Base-by-base conservation (phyloP, 129 eudicot species). In the Mikania micrantha region DNA sequence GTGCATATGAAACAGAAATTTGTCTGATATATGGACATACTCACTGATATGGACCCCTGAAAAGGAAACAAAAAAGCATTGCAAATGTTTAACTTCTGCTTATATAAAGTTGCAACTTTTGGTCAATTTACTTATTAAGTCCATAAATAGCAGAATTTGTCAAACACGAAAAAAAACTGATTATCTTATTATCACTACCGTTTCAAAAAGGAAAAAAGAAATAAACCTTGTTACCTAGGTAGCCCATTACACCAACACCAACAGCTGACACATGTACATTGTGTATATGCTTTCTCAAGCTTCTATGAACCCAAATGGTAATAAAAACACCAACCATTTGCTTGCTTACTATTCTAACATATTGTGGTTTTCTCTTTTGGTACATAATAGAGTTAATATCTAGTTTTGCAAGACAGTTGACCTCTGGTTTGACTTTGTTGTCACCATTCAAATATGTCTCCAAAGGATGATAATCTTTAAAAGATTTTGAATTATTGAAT, bases 161-260 rank as follows among this genome's bases (percentile, higher is more conserved):
- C 58, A 50, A 9, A 21, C 13, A 9, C 57, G 7, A 1, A 49
- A 49, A 49, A 49, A 20, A 19, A 49, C 57, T 49, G 28, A 49
- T 49, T 21, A 20, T 19, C 15, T 10, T 24, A 21, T 21, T 52
- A 42, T 42, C 10, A 42, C 48, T 13, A 42, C 39, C 13, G 15
- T 19, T 42, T 42, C 48, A 42, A 42, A 20, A 47, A 44, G 5
- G 48, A 17, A 35, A 71, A 50, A 57, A 49, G 39, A 31, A 63
- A 73, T 86, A 35, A 61, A 91, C 97, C 97, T 91, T 91, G 88
- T 91, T 91, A 27, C 97, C 96, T 0, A 91, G 81, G 77, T 77
- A 91, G 78, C 97, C 97, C 96, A 91, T 83, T n/a, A 75, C 88
- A 77, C 97, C 97, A 61, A 91, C 97, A 41, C 97, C 97, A 81